These are phyloP conservation scores for Suillus tomentosus DNA, from an alignment of 768 basidiomycete genomes.

Conservation along the genomic window DNA sequence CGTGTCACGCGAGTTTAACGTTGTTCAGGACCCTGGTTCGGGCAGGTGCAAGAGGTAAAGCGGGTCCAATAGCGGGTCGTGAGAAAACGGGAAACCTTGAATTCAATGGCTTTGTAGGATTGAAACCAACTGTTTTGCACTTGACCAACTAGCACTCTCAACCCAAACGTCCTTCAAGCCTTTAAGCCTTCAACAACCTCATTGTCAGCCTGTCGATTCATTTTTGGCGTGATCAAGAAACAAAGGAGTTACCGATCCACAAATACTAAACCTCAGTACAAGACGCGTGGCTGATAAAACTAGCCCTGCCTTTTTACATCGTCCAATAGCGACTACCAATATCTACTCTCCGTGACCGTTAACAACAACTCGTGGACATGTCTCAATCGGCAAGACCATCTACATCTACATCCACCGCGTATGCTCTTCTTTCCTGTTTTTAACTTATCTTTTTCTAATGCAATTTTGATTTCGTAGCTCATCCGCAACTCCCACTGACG, in stretches of 20 bases:
- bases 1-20: not conserved
- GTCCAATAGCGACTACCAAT: slow-evolving; percentile 13
- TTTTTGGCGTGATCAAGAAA: slow-evolving; percentile 19
- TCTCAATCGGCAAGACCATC: slow-evolving; percentile 35
- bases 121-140: slow-evolving; percentile 19
- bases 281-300: slow-evolving; percentile 26
- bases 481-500: slow-evolving; percentile 30
- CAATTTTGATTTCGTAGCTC: slow-evolving; percentile 19
- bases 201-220: slow-evolving; percentile 16
- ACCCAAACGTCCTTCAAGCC: slow-evolving; percentile 27
- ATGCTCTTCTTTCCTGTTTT: slow-evolving; percentile 9
- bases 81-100: slow-evolving; percentile 30
- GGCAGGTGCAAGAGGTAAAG: not conserved
- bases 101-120: slow-evolving; percentile 24
- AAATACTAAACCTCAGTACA: slow-evolving; percentile 19
- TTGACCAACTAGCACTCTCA: slow-evolving; percentile 28
- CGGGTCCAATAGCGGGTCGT: slow-evolving; percentile 19
- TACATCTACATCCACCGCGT: slow-evolving; percentile 31
- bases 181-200: slow-evolving; percentile 14
- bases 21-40: not conserved
- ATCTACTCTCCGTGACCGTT: slow-evolving; percentile 16
- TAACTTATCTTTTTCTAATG: slow-evolving; percentile 7
- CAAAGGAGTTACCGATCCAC: slow-evolving; percentile 15
- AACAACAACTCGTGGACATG: slow-evolving; percentile 25
- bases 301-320: slow-evolving; percentile 15